Percentiles rank a stretch among this genome's conserved stretches.
These are phyloP conservation scores for Paraleonurus japonicus DNA, from an alignment of 257 asterid species.

Conservation along the genomic window DNA sequence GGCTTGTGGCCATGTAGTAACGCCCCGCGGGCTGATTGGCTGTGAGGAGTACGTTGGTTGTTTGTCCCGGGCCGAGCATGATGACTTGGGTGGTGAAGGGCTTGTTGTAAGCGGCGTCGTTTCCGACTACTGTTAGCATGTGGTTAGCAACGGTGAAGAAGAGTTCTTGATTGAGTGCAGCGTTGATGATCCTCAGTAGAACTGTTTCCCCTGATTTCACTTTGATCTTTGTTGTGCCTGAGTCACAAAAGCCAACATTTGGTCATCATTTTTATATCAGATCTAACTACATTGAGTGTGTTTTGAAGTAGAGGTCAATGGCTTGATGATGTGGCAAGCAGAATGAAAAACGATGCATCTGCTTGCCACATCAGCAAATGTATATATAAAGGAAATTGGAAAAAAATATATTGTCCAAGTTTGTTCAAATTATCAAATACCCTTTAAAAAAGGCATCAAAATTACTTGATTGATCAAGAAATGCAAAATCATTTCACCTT, in stretches of 20 bases:
- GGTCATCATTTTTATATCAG: neutral
- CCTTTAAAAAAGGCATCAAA: no score
- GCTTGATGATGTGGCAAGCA: no score
- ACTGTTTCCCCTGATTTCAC: conserved; percentile 52
- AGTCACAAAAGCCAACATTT: neutral
- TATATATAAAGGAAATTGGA: no score
- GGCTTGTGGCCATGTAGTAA: conserved; percentile 59
- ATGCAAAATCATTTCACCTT: no score
- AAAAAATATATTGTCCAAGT: no score
- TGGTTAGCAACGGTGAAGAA: conserved; percentile 63
- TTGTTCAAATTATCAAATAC: no score
- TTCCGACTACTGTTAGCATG: conserved; percentile 53
- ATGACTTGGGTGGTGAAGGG: conserved; percentile 47
- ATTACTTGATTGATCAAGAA: no score
- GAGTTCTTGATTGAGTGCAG: conserved; percentile 73
- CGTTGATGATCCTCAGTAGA: conserved; percentile 59
- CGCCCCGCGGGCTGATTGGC: conserved; percentile 53
- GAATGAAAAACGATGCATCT: no score
- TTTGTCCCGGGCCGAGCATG: conserved; percentile 71
- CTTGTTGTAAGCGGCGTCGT: conserved; percentile 58
- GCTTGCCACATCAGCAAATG: no score
- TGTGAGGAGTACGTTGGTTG: conserved; percentile 64
- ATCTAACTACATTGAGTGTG: no score
- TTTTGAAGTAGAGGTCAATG: no score
- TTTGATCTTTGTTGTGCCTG: conserved; percentile 44